These are phyloP conservation scores for Coccomyxa sp. DNA, from an alignment of 139 green algal species.

Conservation along the genomic window DNA sequence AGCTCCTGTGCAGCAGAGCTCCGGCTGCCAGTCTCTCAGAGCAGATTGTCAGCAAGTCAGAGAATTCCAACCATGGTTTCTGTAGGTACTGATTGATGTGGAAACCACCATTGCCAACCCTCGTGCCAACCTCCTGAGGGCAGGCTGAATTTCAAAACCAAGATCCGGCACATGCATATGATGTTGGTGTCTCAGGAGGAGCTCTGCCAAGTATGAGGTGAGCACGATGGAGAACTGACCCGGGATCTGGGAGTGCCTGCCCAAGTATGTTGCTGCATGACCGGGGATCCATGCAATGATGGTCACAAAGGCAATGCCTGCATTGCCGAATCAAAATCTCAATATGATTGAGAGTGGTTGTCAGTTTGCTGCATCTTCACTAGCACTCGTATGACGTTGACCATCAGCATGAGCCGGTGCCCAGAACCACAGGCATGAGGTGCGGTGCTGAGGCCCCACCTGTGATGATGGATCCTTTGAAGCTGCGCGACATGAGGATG, in stretches of 20 bases:
- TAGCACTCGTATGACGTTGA: not conserved
- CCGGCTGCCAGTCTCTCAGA: not conserved
- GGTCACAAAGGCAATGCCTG: conserved; percentile 77
- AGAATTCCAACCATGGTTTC: conserved; percentile 74
- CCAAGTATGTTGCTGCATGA: conserved; percentile 61
- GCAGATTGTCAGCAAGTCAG: conserved; percentile 12
- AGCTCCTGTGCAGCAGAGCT: not conserved
- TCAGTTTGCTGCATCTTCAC: not conserved
- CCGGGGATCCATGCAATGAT: conserved; percentile 78
- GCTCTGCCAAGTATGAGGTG: too few species aligned
- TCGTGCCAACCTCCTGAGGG: too few species aligned
- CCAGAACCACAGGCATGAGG: not conserved
- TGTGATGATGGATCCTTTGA: conserved; percentile 29
- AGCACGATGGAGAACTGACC: conserved; percentile 1
- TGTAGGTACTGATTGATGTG: too few species aligned
- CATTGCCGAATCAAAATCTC: conserved; percentile 46
- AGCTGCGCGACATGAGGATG: conserved; percentile 50
- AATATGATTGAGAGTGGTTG: too few species aligned
- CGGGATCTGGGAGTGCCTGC: conserved; percentile 35
- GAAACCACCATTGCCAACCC: too few species aligned
- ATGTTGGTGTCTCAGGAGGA: too few species aligned
- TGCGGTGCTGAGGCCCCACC: not conserved
- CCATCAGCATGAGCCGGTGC: not conserved
- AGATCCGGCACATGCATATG: too few species aligned
- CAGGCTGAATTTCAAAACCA: too few species aligned